Conservation (phyloP, 1,139 yeast species). For the Zygoascus hellenicus region DNA sequence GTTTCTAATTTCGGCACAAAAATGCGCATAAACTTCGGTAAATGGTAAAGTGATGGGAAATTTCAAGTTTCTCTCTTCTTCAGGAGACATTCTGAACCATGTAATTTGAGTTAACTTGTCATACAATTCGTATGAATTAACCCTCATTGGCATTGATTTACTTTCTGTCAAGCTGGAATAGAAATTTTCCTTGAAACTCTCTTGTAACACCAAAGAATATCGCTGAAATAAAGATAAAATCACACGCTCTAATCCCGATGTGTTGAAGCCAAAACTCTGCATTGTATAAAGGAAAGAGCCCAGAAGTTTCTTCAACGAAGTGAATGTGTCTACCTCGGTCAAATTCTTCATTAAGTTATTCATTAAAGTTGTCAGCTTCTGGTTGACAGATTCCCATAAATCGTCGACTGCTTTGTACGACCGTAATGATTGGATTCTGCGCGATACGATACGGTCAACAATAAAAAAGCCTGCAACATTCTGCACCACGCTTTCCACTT, state of each 20-base stretch:
- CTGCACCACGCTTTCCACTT: slow-evolving; percentile 36
- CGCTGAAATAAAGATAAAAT: slow-evolving; percentile 55
- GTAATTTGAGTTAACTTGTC: slow-evolving; percentile 57
- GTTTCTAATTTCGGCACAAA: slow-evolving; percentile 68
- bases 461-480: slow-evolving; percentile 73
- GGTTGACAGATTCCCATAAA: slow-evolving; percentile 65
- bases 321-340: slow-evolving; percentile 35
- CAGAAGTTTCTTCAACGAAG: slow-evolving; percentile 50
- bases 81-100: slow-evolving; percentile 52
- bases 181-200: slow-evolving; percentile 58
- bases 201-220: slow-evolving; percentile 52
- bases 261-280: slow-evolving; percentile 63
- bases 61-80: slow-evolving; percentile 32
- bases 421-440: slow-evolving; percentile 43
- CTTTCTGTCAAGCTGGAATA: slow-evolving; percentile 62
- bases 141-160: slow-evolving; percentile 81
- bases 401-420: slow-evolving; percentile 51
- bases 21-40: slow-evolving; percentile 80
- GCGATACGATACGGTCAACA: slow-evolving; percentile 62
- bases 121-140: slow-evolving; percentile 55
- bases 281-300: slow-evolving; percentile 73
- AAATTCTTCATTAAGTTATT: slow-evolving; percentile 25
- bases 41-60: slow-evolving; percentile 83
- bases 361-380: slow-evolving; percentile 29
- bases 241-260: slow-evolving; percentile 56